Evolutionary conservation across 2,329 filamentous ascomycete genomes (phyloP).

Genomic region (Mollisia scopiformis): DNA sequence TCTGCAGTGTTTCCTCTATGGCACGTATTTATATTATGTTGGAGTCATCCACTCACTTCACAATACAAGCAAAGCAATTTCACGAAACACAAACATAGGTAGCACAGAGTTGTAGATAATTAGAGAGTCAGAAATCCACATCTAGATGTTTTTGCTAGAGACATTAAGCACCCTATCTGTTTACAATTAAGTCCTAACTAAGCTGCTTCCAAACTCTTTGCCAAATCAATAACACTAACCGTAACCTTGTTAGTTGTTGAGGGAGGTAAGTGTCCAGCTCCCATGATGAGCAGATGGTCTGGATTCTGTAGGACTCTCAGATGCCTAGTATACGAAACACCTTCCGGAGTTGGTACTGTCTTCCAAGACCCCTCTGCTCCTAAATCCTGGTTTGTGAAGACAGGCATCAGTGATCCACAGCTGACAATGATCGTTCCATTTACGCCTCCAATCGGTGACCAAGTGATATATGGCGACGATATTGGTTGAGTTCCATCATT

Average conservation of each 20-base stretch:
- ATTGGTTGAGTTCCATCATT: slow-evolving; percentile 30
- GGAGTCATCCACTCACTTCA: no score
- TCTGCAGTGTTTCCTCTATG: no score
- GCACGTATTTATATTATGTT: no score
- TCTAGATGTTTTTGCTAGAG: no score
- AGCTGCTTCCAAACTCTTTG: slow-evolving; percentile 19
- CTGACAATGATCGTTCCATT: slow-evolving; percentile 37
- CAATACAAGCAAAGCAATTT: no score
- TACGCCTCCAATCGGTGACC: slow-evolving; percentile 32
- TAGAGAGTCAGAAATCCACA: background rate
- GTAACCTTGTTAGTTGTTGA: slow-evolving; percentile 34
- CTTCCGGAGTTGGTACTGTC: slow-evolving; percentile 30
- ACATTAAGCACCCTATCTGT: background rate
- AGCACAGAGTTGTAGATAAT: no score
- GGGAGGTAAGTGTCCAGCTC: slow-evolving; percentile 34
- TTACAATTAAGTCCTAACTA: background rate
- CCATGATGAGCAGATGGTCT: slow-evolving; percentile 35
- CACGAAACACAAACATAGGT: no score
- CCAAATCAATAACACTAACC: slow-evolving; percentile 35
- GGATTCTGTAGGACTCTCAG: slow-evolving; percentile 32
- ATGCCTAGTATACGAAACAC: slow-evolving; percentile 32
- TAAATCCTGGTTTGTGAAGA: slow-evolving; percentile 35
- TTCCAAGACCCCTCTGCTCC: slow-evolving; percentile 34
- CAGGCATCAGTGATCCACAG: slow-evolving; percentile 23
- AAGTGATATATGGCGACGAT: slow-evolving; percentile 35